These are phyloP conservation scores for Xylaria acuta DNA, from an alignment of 495 filamentous ascomycete genomes.

Conservation along the genomic window DNA sequence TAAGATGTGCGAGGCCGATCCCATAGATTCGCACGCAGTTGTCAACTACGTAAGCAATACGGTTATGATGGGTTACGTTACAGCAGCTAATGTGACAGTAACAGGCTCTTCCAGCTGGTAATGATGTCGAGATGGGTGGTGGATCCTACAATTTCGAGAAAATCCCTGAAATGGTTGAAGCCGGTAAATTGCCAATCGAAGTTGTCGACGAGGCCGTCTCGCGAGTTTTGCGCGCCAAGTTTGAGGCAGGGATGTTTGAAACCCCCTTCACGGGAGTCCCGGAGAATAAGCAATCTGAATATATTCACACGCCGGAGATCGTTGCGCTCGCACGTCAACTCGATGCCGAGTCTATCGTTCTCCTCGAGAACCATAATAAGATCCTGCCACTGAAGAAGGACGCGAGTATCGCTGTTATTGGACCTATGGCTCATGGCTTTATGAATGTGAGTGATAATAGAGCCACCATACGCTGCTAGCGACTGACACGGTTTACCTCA, in stretches of 20 bases:
- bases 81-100: background rate
- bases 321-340: conserved; percentile 64
- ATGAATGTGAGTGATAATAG: conserved; percentile 65
- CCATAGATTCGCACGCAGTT: conserved; percentile 66
- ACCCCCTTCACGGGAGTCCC: conserved; percentile 65
- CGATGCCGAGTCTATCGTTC: conserved; percentile 71
- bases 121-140: conserved; percentile 78
- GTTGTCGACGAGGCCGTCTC: conserved; percentile 69
- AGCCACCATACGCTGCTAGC: too few relatives aligned
- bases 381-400: conserved; percentile 65
- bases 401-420: conserved; percentile 72
- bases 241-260: conserved; percentile 71
- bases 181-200: conserved; percentile 60
- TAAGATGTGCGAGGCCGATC: conserved; percentile 62
- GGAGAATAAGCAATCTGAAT: conserved; percentile 54
- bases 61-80: conserved; percentile 32
- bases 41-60: conserved; percentile 43
- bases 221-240: conserved; percentile 67
- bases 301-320: conserved; percentile 64
- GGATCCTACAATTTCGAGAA: conserved; percentile 71
- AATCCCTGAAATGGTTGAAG: conserved; percentile 67
- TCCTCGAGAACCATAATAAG: conserved; percentile 70
- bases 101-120: conserved; percentile 67
- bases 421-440: conserved; percentile 73
- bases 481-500: conserved; percentile 34